Evolutionary conservation across 768 basidiomycete genomes (phyloP), one percentile per base, ranked within the genome.

Genomic region (Tylopilus sp.): DNA sequence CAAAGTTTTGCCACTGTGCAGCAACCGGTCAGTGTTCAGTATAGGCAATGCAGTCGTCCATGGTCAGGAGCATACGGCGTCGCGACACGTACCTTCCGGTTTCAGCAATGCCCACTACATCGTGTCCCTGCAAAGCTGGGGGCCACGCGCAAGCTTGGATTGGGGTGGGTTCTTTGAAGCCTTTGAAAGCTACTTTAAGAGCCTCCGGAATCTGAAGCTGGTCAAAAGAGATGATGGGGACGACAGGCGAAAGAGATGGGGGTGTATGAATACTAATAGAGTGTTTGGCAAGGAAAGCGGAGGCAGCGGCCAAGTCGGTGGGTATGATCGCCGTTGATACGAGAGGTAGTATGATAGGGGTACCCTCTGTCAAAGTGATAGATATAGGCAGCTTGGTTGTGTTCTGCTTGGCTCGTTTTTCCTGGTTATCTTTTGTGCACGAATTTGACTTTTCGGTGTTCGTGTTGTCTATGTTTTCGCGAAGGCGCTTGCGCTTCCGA

Each of bases 111-210:
- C 95, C 95, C 26, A 98, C 85, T 0, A 95, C 90, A 66, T 98
- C 91, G n/a, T 75, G 75, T 0, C 88, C 88, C 21, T 79, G 74
- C 22, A 98, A 73, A 6, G 90, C 83, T 30, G 89, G 83, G 2
- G 95, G 92, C 95, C 95, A 98, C 12, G 94, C 82, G 59, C 91
- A 95, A 6, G 92, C 86, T 66, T 99, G 97, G 48, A 99, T 93
- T 0, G 97, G 95, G 0, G 95, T 95, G 5, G 97, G 95, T 57
- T 87, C 82, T 56, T 83, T 81, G 73, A 94, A 99, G 8, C 73
- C 74, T 43, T 74, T 67, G 52, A 98, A 84, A 0, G 83, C 85
- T 1, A 71, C 62, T 38, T 76, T 78, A 30, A 98, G 79, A 13
- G 75, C 73, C 1, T 72, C 67, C 6, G 87, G 82, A 44, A 98